Base-by-base conservation (phyloP, 2,329 filamentous ascomycete genomes). In the Curvularia spicifera region DNA sequence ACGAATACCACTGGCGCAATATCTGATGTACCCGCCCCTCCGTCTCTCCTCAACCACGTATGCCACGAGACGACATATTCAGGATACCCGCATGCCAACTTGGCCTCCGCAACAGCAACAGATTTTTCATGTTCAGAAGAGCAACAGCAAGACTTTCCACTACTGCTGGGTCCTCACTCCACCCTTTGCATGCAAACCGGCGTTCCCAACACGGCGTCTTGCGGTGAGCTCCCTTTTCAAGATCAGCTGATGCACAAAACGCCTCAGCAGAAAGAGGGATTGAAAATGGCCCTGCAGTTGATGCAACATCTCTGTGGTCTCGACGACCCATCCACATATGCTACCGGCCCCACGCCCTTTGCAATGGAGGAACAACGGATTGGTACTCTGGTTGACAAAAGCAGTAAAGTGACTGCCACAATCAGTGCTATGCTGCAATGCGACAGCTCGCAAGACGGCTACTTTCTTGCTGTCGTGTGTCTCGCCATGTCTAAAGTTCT, bases 401-500 rank as follows among this genome's bases (percentile, higher is more conserved):
- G 46, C 46, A 49, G 24, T 13, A 49, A 39, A 10, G 46, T 37
- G 1, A 49, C 31, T 1, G 31, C 31, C 9, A 49, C 20, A 1
- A 31, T 49, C 31, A 49, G 20, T 12, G 22, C 18, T 20, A 49
- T 49, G 31, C 22, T 39, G 33, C 31, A 49, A 5, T n/a, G 33
- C 13, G 10, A 39, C 33, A 39, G 33, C 13, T 49, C 46, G 2
- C 9, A 39, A 8, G 46, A 49, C 20, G 46, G 31, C 3, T 39
- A 49, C 20, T 49, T 49, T 13, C 20, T 49, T 13, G 31, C 33
- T 6, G 13, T 39, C 35, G 46, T 49, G 7, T 49, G 46, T n/a
- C 35, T 49, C n/a, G 15, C 29, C 13, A 39, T 49, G 46, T 49
- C 46, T 7, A 49, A 49, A 13, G 46, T 39, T 5, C 46, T 49